phyloP scores from a whole-genome alignment of 306 rosid genomes.

The Vigna angularis region DNA sequence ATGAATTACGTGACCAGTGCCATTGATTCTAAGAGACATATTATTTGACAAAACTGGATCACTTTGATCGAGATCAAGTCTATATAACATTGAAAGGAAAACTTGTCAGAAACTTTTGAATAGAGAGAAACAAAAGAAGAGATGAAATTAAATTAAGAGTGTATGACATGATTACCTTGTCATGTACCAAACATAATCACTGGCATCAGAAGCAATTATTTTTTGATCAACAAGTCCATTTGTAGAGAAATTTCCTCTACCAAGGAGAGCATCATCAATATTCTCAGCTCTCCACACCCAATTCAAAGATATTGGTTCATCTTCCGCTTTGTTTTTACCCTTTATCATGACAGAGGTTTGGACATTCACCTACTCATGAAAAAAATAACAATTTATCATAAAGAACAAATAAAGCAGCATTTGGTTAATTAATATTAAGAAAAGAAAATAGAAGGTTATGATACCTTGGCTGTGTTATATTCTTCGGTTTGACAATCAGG shows the following conservation, averaged over 20 bases:
- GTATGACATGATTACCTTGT: conserved; percentile 50
- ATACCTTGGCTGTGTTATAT: conserved; percentile 40
- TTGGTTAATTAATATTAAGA: too few species aligned
- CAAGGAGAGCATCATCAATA: conserved; percentile 38
- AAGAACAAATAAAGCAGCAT: too few species aligned
- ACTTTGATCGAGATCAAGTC: conserved; percentile 42
- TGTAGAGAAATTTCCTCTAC: conserved; percentile 35
- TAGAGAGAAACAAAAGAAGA: not conserved
- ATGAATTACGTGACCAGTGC: conserved; percentile 53
- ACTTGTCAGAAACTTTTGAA: not conserved
- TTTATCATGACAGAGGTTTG: conserved; percentile 60
- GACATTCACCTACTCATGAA: conserved; percentile 51
- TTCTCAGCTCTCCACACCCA: conserved; percentile 64
- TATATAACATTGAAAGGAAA: not conserved
- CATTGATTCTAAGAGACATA: conserved; percentile 51
- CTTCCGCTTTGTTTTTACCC: conserved; percentile 52
- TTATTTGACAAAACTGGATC: conserved; percentile 55
- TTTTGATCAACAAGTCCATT: conserved; percentile 52
- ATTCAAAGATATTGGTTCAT: conserved; percentile 42
- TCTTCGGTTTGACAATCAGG: conserved; percentile 57
- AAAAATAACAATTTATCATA: not conserved
- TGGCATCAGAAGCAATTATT: conserved; percentile 41
- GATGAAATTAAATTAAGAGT: not conserved
- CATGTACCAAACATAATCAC: conserved; percentile 69
- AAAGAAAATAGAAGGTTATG: too few species aligned